Evolutionary conservation across 75 land plant species (phyloP), one percentile per base, ranked within the genome.

Genomic region (Sequoia sempervirens): DNA sequence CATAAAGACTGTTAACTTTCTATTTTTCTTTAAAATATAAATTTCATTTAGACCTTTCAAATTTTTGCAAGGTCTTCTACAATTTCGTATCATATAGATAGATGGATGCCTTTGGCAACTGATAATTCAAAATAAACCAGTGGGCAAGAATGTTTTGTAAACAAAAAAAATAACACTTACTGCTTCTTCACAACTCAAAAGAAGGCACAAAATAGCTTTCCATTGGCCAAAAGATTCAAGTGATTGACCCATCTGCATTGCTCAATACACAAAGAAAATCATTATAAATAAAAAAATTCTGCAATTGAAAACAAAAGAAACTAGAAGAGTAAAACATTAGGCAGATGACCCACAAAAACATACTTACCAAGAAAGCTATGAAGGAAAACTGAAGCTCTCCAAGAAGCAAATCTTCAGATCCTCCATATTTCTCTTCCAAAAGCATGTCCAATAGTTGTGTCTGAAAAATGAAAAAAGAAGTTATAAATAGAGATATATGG

Each of bases 151-250:
- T 38, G 45, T 38, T 18, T 17, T 40, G 20, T 15, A 75, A 1
- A 37, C n/a, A 5, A 20, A 45, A 50, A 37, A 54, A 40, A 43
- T 61, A 17, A 37, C 18, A 90, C 96, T 91, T 91, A 96, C 96
- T 72, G 95, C 96, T 74, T 92, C 91, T 38, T 82, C 89, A 81
- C 98, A 95, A 75, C 95, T 89, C 34, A 95, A 87, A 43, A 95
- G 41, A 81, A 95, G 93, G 88, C 93, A 91, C 68, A 97, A 93
- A 53, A 95, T 87, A 18, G 92, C 88, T 87, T 95, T 97, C 99
- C 99, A 97, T 86, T 97, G 99, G 23, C 91, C 83, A 92, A 97
- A 97, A 30, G 92, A 90, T 89, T 97, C 96, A 87, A 97, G 95
- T 75, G 99, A 97, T 84, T 97, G 99, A 13, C 95, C 98, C 96